These are phyloP conservation scores for Pulveroboletus ravenelii DNA, from an alignment of 768 basidiomycete species.

Conservation along the genomic window DNA sequence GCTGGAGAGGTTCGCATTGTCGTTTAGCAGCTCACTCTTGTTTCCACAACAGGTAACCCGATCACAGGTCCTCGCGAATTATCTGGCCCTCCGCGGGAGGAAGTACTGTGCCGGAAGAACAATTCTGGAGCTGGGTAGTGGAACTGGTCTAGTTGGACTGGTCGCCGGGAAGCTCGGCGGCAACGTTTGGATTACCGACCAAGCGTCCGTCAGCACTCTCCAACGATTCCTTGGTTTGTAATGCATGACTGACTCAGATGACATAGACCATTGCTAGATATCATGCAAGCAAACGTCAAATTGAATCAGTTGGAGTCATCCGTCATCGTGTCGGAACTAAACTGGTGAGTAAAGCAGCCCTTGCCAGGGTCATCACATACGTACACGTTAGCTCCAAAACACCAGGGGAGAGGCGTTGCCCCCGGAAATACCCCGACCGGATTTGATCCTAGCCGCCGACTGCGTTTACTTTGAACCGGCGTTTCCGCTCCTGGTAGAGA, in stretches of 20 bases:
- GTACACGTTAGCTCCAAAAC: slow-evolving; percentile 5
- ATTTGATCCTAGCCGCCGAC: slow-evolving; percentile 84
- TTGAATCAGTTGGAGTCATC: slow-evolving; percentile 55
- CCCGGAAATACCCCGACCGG: slow-evolving; percentile 41
- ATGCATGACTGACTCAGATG: slow-evolving; percentile 9
- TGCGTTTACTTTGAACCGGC: slow-evolving; percentile 96
- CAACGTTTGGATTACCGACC: slow-evolving; percentile 83
- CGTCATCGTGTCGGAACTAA: slow-evolving; percentile 65
- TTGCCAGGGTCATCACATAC: neutral
- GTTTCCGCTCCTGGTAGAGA: slow-evolving; percentile 81
- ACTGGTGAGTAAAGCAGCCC: slow-evolving; percentile 56
- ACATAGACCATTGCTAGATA: slow-evolving; percentile 64
- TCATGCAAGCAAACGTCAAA: slow-evolving; percentile 71
- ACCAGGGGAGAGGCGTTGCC: slow-evolving; percentile 65
- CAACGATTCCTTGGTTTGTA: slow-evolving; percentile 4
- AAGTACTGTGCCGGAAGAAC: slow-evolving; percentile 48
- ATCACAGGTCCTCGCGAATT: slow-evolving; percentile 68
- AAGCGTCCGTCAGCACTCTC: slow-evolving; percentile 58
- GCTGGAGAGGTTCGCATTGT: slow-evolving; percentile 68
- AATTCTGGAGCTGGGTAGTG: slow-evolving; percentile 83
- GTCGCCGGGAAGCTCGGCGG: slow-evolving; percentile 67
- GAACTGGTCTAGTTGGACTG: slow-evolving; percentile 91
- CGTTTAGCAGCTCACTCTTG: neutral
- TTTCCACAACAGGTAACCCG: neutral
- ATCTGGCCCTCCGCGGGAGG: slow-evolving; percentile 56